Conservation (phyloP, 768 basidiomycete genomes). For the Mycena vitilis region DNA sequence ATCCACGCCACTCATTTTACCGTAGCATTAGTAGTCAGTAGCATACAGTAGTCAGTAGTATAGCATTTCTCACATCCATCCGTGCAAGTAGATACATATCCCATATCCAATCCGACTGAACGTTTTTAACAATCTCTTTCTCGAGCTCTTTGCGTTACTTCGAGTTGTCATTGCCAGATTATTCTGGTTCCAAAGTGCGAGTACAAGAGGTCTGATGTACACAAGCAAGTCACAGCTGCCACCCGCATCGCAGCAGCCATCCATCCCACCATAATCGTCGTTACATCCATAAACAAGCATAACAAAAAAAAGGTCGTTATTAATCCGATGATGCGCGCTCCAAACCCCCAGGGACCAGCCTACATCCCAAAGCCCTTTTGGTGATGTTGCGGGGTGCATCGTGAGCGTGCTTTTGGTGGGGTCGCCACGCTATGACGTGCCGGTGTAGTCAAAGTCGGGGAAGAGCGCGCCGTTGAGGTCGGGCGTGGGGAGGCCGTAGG, state of each 20-base stretch:
- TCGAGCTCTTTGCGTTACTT: neutral
- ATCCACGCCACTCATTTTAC: slow-evolving; percentile 46
- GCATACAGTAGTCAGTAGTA: slow-evolving; percentile 49
- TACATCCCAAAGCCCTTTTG: slow-evolving; percentile 38
- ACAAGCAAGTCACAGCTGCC: neutral
- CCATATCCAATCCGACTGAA: slow-evolving; percentile 30
- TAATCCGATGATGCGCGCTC: slow-evolving; percentile 7
- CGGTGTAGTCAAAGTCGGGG: slow-evolving; percentile 80
- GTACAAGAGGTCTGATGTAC: neutral
- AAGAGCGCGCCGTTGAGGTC: slow-evolving; percentile 67
- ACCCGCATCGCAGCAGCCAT: neutral
- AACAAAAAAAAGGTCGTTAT: slow-evolving; percentile 4
- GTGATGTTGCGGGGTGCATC: slow-evolving; percentile 21
- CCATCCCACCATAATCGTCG: neutral
- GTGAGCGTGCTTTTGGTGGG: slow-evolving; percentile 20
- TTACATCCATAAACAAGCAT: slow-evolving; percentile 5
- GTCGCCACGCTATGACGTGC: slow-evolving; percentile 5
- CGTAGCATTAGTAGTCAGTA: slow-evolving; percentile 55
- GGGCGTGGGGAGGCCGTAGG: slow-evolving; percentile 67
- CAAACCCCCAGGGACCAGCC: slow-evolving; percentile 30
- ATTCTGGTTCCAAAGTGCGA: neutral
- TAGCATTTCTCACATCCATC: slow-evolving; percentile 52
- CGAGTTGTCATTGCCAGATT: neutral
- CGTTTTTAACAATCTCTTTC: neutral
- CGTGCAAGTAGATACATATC: slow-evolving; percentile 61